phyloP scores from a whole-genome alignment of 208 protist species.

The Kentomonas sorsogonicus region DNA sequence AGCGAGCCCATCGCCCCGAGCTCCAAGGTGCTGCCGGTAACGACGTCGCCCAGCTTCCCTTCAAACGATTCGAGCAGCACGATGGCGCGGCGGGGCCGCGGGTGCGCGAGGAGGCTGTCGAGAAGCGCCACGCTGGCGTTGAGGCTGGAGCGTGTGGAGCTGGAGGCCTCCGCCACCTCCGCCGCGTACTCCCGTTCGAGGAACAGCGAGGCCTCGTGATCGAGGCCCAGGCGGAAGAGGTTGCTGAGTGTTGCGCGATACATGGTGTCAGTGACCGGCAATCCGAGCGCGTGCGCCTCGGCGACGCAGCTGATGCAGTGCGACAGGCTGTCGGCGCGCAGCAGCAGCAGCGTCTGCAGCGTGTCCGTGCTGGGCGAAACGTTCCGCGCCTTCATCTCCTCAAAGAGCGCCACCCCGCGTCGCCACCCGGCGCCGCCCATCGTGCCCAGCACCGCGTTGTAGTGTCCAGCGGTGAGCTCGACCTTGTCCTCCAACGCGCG shows the following conservation, averaged over 20 bases:
- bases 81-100: constrained; percentile 54
- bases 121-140: constrained; percentile 62
- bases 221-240: constrained; percentile 50
- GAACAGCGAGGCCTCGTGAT: constrained; percentile 77
- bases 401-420: constrained; percentile 58
- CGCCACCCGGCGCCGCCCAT: constrained; percentile 49
- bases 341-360: constrained; percentile 53
- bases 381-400: constrained; percentile 60
- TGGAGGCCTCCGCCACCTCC: constrained; percentile 37
- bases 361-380: constrained; percentile 80
- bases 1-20: constrained; percentile 50
- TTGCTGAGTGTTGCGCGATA: constrained; percentile 66
- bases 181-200: constrained; percentile 50
- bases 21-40: constrained; percentile 44
- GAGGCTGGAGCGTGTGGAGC: constrained; percentile 50
- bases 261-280: constrained; percentile 79
- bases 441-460: constrained; percentile 72
- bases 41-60: constrained; percentile 49
- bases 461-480: constrained; percentile 78
- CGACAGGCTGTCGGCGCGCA: constrained; percentile 44
- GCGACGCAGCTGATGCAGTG: constrained; percentile 68
- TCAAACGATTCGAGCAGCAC: constrained; percentile 60
- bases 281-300: constrained; percentile 61
- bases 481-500: constrained; percentile 43
- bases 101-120: constrained; percentile 67